Percentiles rank a stretch among this genome's conserved stretches.
Evolutionary conservation across 345 rosid genomes (phyloP).

Genomic region (Euclidium syriacum): DNA sequence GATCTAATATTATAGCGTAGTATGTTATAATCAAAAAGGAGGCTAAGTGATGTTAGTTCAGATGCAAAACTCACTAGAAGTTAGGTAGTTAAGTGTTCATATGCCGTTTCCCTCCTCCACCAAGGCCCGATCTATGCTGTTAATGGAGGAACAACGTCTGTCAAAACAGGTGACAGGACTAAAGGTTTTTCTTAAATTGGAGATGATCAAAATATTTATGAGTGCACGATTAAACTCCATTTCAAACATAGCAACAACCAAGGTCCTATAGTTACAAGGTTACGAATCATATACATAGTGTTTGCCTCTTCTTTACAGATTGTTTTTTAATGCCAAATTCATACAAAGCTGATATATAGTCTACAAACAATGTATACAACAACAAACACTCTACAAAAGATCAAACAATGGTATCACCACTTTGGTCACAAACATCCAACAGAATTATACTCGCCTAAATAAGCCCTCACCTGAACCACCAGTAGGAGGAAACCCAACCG

Average conservation of each 20-base stretch:
- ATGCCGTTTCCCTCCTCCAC: no score
- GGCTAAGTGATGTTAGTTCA: no score
- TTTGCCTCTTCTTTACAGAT: conserved; percentile 20
- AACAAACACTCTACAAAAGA: conserved; percentile 13
- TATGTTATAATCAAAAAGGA: no score
- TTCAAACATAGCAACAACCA: not conserved
- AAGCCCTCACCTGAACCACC: conserved; percentile 29
- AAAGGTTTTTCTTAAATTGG: no score
- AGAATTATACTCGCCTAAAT: conserved; percentile 18
- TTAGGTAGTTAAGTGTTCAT: no score
- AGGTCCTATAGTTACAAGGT: not conserved
- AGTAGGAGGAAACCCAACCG: conserved; percentile 35
- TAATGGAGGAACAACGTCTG: no score
- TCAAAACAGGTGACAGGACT: no score
- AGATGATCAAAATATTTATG: no score
- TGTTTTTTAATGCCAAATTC: conserved; percentile 6
- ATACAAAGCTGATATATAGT: not conserved
- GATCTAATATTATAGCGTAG: no score
- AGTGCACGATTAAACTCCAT: no score
- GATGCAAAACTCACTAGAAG: no score
- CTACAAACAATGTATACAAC: conserved; percentile 14
- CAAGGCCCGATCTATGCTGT: no score
- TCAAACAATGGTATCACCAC: not conserved
- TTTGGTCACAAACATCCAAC: conserved; percentile 3
- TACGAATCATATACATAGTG: conserved; percentile 4